These are phyloP conservation scores for Talaromyces sp. DNA, from an alignment of 2,329 filamentous ascomycete species.

Conservation along the genomic window DNA sequence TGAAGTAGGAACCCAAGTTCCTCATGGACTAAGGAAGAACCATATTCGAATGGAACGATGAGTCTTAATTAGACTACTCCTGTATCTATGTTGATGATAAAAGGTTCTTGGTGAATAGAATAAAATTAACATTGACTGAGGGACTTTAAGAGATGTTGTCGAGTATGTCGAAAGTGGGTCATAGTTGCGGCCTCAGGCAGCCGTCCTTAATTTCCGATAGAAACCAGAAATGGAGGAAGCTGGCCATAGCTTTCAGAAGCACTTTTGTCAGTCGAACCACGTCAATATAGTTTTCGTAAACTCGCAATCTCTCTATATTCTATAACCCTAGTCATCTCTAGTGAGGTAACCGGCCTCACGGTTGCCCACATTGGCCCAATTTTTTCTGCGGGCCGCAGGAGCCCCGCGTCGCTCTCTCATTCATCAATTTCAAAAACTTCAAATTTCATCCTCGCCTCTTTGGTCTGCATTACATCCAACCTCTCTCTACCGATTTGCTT, in stretches of 20 bases:
- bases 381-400: conserved; percentile 20
- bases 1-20: background rate
- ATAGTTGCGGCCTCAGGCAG: conserved; percentile 4
- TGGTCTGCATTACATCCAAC: conserved; percentile 18
- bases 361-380: conserved; percentile 19
- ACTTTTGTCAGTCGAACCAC: background rate
- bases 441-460: conserved; percentile 6
- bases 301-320: background rate
- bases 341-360: conserved; percentile 14
- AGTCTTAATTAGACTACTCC: background rate
- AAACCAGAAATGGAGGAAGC: conserved; percentile 5
- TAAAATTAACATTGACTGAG: background rate
- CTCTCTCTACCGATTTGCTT: background rate
- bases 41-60: background rate
- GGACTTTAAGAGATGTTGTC: too few species aligned
- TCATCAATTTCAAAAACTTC: conserved; percentile 13
- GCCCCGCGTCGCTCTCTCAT: conserved; percentile 15
- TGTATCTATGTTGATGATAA: background rate
- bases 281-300: background rate
- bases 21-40: background rate
- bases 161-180: background rate
- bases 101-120: background rate
- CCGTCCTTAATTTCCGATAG: conserved; percentile 1
- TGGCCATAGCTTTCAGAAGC: background rate
- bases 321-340: background rate